phyloP scores from a whole-genome alignment of 2,329 filamentous ascomycete genomes.

The Fusarium sarcochroum region DNA sequence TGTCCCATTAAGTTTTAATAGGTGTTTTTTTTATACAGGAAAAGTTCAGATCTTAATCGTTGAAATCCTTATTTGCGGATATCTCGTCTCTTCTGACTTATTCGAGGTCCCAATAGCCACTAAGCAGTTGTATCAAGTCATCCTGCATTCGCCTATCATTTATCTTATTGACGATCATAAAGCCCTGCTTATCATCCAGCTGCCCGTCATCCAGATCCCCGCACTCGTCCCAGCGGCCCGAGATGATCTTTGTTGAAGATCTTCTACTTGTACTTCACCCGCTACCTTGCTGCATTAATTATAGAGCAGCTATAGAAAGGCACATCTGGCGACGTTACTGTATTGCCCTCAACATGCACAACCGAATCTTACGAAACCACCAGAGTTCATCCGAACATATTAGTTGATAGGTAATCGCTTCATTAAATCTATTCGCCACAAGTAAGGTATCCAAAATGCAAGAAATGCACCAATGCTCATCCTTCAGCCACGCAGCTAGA shows the following conservation, averaged over 20 bases:
- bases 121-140: conserved; percentile 17
- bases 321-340: not conserved
- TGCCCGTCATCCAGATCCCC: conserved; percentile 23
- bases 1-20: too few species aligned
- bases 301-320: not conserved
- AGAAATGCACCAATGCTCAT: conserved; percentile 18
- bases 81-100: not conserved
- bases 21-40: too few species aligned
- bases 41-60: not conserved
- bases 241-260: conserved; percentile 34
- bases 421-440: conserved; percentile 12
- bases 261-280: conserved; percentile 3
- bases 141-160: conserved; percentile 1
- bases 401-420: conserved; percentile 1
- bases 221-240: conserved; percentile 23
- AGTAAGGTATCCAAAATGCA: conserved; percentile 11
- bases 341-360: not conserved
- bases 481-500: conserved; percentile 11
- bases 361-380: not conserved
- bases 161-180: not conserved
- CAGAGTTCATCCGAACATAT: not conserved
- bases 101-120: too few species aligned
- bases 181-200: conserved; percentile 1
- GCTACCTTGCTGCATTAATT: conserved; percentile 12
- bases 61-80: not conserved